Evolutionary conservation across 164 flowering plant genomes (phyloP), one percentile per base, ranked within the genome.

Genomic region (Nelumbo lutea): DNA sequence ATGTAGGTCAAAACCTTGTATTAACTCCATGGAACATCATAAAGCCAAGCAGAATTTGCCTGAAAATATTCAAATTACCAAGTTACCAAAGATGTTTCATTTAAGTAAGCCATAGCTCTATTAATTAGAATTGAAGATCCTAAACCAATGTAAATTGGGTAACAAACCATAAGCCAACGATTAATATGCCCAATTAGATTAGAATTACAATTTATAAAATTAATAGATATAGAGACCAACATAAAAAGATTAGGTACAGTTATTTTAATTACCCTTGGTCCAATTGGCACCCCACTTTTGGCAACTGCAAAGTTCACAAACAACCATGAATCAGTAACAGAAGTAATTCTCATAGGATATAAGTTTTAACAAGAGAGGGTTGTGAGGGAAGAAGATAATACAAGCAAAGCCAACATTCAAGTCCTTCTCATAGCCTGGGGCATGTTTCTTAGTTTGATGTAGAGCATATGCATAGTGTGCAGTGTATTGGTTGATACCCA

Each of bases 401-500:
- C 93, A 88, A 62, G 83, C 79, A 76, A 86, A 88, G 59, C 81
- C 87, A 64, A 67, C 83, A 74, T 83, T 72, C 90, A 88, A 85
- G 61, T 88, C 93, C 43, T 67, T 72, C 65, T 82, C 83, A 70
- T 87, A 88, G 47, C 87, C 81, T 63, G 70, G 56, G 27, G 42
- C 66, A 6, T 68, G 76, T 2, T 75, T 67, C 27, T 67, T 72
- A 9, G 73, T 39, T 13, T 50, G 66, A 46, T 77, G 83, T 3
- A 83, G 83, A 78, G 83, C 83, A 51, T 70, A 83, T 74, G 84
- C 84, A 79, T 84, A 88, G 77, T 80, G 81, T 42, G 89, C 15
- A 1, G 90, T 88, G 53, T 88, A 88, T 45, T 88, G 90, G 69
- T 88, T 88, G 39, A 88, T 74, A 15, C 93, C 93, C 14, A 88